Evolutionary conservation across 2,329 filamentous ascomycete species (phyloP), one percentile per base, ranked within the genome.

Genomic region (Paraphaeosphaeria sporulosa): DNA sequence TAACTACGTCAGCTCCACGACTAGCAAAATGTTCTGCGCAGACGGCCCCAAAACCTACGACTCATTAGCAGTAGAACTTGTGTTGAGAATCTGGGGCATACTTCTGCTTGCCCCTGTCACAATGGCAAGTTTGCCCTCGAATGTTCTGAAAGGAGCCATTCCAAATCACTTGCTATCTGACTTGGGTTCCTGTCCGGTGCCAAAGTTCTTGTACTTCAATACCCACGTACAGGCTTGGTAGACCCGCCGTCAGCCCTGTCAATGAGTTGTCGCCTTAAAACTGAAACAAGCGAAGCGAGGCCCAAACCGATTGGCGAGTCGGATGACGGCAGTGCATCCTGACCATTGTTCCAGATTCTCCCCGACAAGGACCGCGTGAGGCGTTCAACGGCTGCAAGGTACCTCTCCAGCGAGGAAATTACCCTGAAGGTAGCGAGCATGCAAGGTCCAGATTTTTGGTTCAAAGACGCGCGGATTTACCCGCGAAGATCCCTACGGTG

Each of bases 1-100:
- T 81, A 30, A 91, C 80, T 1, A 92, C 77, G 46, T 86, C 85
- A 76, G 83, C 84, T 65, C 90, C 90, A 75, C 91, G 90, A 54
- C 82, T 81, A 55, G 89, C 89, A 15, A 93, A 84, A 62, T 88
- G 91, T 54, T 85, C 83, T 51, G 88, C 87, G 36, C 85, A 83
- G 23, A 83, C 83, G 19, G 83, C 84, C 36, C 91, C 91, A 70
- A 51, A 51, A 17, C 49, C 49, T 51, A 23, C 5, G 12, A 25
- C 17, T 15, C 9, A n/a, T 51, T n/a, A 51, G 32, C 34, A 48
- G 30, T 5, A 30, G 13, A 48, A 30, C 9, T 34, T 19, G 3
- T 17, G 17, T n/a, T 13, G 15, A 25, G 5, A 13, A 43, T 2
- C 17, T 21, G 40, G 40, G n/a, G 25, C 49, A 25, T 25, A 51